phyloP scores from a whole-genome alignment of 768 basidiomycete genomes.

The Tylopilus vinaceipallidus region DNA sequence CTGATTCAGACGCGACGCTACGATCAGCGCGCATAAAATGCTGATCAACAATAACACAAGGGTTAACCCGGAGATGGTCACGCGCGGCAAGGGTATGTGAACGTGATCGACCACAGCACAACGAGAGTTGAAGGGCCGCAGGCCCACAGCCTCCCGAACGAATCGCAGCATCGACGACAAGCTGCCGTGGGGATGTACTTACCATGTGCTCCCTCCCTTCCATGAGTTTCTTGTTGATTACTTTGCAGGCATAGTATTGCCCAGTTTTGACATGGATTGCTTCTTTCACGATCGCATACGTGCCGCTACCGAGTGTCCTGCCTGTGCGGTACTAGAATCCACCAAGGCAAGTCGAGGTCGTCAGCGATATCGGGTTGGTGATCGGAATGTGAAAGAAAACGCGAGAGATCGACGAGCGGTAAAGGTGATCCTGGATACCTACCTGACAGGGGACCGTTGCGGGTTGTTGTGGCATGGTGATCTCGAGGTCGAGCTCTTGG shows the following conservation, averaged over 20 bases:
- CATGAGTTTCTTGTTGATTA: constrained; percentile 99
- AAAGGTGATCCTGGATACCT: constrained; percentile 6
- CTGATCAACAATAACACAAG: constrained; percentile 9
- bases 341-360: background rate
- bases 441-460: constrained; percentile 50
- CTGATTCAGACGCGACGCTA: constrained; percentile 1
- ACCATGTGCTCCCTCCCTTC: constrained; percentile 98
- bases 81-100: constrained; percentile 3
- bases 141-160: background rate
- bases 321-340: constrained; percentile 75
- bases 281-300: constrained; percentile 94
- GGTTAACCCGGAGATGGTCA: background rate
- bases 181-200: constrained; percentile 25
- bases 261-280: constrained; percentile 91
- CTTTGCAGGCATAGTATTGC: constrained; percentile 98
- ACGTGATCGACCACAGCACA: constrained; percentile 2
- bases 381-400: background rate
- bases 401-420: constrained; percentile 1
- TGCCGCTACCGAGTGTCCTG: constrained; percentile 85
- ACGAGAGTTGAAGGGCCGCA: background rate
- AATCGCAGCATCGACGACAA: constrained; percentile 9
- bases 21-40: constrained; percentile 12
- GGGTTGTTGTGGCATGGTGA: constrained; percentile 31
- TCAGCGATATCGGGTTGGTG: constrained; percentile 6
- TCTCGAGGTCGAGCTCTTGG: constrained; percentile 6